Percentiles rank a stretch among this genome's conserved stretches.
Conservation (phyloP, 176 grass and related monocot genomes). For the Raddia distichophylla region DNA sequence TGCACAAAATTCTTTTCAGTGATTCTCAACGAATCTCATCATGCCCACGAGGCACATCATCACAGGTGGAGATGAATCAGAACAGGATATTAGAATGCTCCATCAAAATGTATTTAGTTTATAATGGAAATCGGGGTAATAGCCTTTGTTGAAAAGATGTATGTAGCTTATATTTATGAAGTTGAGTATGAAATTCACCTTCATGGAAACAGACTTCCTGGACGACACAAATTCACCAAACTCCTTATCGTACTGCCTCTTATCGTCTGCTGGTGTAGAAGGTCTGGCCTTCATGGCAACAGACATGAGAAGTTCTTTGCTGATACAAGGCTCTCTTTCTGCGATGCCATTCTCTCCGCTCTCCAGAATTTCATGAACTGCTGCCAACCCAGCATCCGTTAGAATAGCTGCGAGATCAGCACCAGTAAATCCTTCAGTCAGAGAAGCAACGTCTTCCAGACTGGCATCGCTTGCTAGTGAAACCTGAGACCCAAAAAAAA, state of each 20-base stretch:
- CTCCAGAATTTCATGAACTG: conserved; percentile 82
- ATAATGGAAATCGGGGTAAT: background rate
- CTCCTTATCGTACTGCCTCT: conserved; percentile 64
- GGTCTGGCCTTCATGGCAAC: conserved; percentile 75
- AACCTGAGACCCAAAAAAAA: conserved; percentile 61
- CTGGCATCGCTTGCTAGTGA: conserved; percentile 64
- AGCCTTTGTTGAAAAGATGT: background rate
- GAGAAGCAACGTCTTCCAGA: conserved; percentile 75
- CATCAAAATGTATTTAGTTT: background rate
- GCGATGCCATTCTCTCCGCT: conserved; percentile 46
- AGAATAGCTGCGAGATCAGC: conserved; percentile 87
- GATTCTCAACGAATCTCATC: conserved; percentile 20
- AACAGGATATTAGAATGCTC: background rate
- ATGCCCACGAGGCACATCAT: conserved; percentile 5
- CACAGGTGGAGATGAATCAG: background rate
- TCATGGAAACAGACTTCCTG: conserved; percentile 80
- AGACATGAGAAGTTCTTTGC: conserved; percentile 76
- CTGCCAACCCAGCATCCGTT: conserved; percentile 76
- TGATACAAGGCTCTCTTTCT: conserved; percentile 62
- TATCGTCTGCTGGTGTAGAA: conserved; percentile 70
- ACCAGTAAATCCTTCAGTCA: conserved; percentile 93
- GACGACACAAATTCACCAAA: conserved; percentile 75
- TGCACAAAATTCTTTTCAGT: conserved; percentile 50
- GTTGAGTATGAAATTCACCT: conserved; percentile 50
- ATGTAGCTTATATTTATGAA: background rate